phyloP scores from a whole-genome alignment of 2,329 filamentous ascomycete genomes.

The Verticillium dahliae region DNA sequence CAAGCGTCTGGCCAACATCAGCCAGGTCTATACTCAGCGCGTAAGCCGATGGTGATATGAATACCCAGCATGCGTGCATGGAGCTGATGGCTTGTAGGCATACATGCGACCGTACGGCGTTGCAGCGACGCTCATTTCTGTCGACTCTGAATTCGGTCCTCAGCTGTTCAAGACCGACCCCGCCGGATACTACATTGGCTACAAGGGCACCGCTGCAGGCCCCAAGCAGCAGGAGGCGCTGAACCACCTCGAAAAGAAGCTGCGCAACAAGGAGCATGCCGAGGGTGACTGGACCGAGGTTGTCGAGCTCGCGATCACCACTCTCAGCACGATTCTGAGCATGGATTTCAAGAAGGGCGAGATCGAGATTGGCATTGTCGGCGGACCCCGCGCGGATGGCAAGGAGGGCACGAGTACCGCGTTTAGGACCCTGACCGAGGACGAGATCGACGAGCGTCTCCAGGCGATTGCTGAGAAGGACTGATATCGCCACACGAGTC shows the following conservation, averaged over 20 bases:
- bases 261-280: constrained; percentile 96
- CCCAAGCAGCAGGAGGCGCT: constrained; percentile 98
- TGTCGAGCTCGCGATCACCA: constrained; percentile 92
- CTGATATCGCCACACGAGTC: constrained; percentile 41
- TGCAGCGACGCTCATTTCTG: constrained; percentile 87
- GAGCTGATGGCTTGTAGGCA: constrained; percentile 43
- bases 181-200: constrained; percentile 95
- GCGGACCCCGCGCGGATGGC: constrained; percentile 76
- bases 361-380: constrained; percentile 95
- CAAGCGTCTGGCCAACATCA: constrained; percentile 97
- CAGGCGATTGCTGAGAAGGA: constrained; percentile 99
- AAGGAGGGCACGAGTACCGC: constrained; percentile 70
- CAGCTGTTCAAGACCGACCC: constrained; percentile 98
- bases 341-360: constrained; percentile 99
- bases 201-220: constrained; percentile 95
- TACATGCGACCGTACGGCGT: constrained; percentile 98
- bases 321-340: constrained; percentile 90
- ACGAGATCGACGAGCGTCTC: constrained; percentile 97
- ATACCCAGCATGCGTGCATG: constrained; percentile 4
- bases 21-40: constrained; percentile 96
- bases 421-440: constrained; percentile 88
- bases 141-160: constrained; percentile 86
- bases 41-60: constrained; percentile 39
- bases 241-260: constrained; percentile 98
- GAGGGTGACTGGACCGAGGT: constrained; percentile 95